Percentiles rank a stretch among this genome's conserved stretches.
Evolutionary conservation across 441 rosid species (phyloP).

Genomic region (Arabidopsis lyrata): DNA sequence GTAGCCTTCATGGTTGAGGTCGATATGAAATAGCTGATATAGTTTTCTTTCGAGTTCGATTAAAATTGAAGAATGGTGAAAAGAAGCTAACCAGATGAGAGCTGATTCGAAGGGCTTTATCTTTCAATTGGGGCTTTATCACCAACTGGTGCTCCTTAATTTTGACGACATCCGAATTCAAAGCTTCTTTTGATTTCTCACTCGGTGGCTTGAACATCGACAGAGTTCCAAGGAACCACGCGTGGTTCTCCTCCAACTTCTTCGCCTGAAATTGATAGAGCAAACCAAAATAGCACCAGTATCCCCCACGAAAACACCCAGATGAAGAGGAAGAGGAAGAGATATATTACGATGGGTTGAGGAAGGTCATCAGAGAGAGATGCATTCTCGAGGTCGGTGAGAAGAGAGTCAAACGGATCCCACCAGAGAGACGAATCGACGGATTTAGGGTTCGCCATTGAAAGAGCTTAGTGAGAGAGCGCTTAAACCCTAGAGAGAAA

Average conservation of each 20-base stretch:
- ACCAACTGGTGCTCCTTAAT: conserved; percentile 66
- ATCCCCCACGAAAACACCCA: neutral
- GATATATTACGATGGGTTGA: conserved; percentile 55
- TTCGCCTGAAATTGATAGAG: conserved; percentile 55
- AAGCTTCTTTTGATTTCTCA: conserved; percentile 74
- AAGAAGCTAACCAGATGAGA: conserved; percentile 65
- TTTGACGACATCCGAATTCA: conserved; percentile 62
- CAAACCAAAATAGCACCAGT: conserved; percentile 1
- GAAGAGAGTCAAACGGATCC: conserved; percentile 73
- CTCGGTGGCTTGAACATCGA: conserved; percentile 69
- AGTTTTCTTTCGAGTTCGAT: neutral
- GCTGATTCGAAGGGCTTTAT: conserved; percentile 75
- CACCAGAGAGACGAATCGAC: conserved; percentile 84
- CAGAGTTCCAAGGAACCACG: conserved; percentile 75
- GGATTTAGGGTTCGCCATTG: conserved; percentile 64
- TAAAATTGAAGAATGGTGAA: neutral
- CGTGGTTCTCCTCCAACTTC: conserved; percentile 74
- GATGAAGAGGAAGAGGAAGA: conserved; percentile 8
- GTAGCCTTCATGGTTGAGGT: neutral
- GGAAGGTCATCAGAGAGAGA: conserved; percentile 68
- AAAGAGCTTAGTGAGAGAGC: conserved; percentile 29
- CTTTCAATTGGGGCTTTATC: conserved; percentile 69
- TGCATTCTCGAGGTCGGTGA: conserved; percentile 69
- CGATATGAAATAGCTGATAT: neutral
- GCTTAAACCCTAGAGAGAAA: conserved; percentile 56